phyloP scores from a whole-genome alignment of 176 grass and related monocot genomes.

The sorghum (Sorghum bicolor) region Sorghum_bicolor_NCBIv3 NC_012871.2:69926001-69926500 shows the following conservation, averaged over 20 bases:
- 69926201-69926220: conserved; percentile 14
- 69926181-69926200: conserved; percentile 39
- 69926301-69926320: conserved; percentile 63
- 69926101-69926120: neutral
- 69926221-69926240: neutral
- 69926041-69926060: neutral
- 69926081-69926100: neutral
- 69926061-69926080: neutral
- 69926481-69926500: conserved; percentile 21
- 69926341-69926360: conserved; percentile 30
- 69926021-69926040: neutral
- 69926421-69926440: neutral
- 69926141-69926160: neutral
- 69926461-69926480: conserved; percentile 51
- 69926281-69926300: conserved; percentile 63
- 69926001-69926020: neutral
- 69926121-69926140: neutral
- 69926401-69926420: neutral
- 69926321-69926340: conserved; percentile 42
- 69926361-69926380: conserved; percentile 32
- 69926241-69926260: neutral
- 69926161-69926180: conserved; percentile 50
- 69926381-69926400: conserved; percentile 44
- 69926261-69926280: neutral
- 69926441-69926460: conserved; percentile 13